Conservation (phyloP, 2,329 filamentous ascomycete species). For the Colletotrichum plurivorum region DNA sequence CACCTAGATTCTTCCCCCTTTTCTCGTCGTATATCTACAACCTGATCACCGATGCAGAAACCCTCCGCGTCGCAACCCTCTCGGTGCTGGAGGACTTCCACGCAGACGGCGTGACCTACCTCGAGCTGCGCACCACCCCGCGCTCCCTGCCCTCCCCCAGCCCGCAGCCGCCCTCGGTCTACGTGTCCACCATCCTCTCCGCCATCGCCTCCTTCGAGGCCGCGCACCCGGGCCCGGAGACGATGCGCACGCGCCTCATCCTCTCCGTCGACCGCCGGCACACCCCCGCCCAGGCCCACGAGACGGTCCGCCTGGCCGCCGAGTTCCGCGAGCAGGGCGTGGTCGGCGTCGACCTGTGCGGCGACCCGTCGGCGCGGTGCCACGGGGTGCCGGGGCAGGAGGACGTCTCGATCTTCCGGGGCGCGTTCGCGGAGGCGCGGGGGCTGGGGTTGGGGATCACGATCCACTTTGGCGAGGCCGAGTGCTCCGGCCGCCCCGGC, state of each 20-base stretch:
- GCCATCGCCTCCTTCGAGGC: constrained; percentile 69
- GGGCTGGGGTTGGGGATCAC: constrained; percentile 73
- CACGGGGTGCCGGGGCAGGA: constrained; percentile 69
- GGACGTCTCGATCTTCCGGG: constrained; percentile 71
- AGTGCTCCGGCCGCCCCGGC: constrained; percentile 65
- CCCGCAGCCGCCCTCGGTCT: constrained; percentile 64
- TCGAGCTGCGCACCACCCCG: constrained; percentile 86
- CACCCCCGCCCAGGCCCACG: constrained; percentile 70
- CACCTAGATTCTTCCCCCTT: constrained; percentile 78
- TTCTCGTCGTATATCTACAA: constrained; percentile 86
- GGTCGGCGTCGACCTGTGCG: constrained; percentile 84
- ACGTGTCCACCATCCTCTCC: constrained; percentile 76
- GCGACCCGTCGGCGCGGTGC: constrained; percentile 71
- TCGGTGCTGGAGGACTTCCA: constrained; percentile 77
- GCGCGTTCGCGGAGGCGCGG: constrained; percentile 71
- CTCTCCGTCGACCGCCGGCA: constrained; percentile 81
- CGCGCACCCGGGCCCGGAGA: constrained; percentile 45
- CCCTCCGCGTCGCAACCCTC: constrained; percentile 73
- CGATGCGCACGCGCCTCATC: constrained; percentile 76
- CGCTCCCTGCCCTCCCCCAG: constrained; percentile 52
- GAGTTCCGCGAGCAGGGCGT: constrained; percentile 68
- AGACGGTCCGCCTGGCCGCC: constrained; percentile 75
- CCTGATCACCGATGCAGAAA: constrained; percentile 74
- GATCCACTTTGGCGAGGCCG: constrained; percentile 83
- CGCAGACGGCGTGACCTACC: constrained; percentile 79